Conservation (phyloP, 257 asterid species). For the Nicotiana noctiflora region DNA sequence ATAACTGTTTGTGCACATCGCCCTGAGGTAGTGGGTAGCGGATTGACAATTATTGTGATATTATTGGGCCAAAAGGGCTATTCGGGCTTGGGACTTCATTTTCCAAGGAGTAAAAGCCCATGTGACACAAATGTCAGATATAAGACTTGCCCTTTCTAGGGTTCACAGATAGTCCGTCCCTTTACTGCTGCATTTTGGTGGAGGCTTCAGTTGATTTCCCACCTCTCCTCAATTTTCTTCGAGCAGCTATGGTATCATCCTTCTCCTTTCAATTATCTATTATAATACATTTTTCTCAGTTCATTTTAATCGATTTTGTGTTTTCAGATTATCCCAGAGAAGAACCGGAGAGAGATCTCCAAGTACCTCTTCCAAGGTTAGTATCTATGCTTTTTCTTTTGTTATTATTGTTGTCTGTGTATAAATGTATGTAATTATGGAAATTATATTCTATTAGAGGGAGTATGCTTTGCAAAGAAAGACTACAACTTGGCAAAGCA, state of each 20-base stretch:
- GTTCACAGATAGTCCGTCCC: not conserved
- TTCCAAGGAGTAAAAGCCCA: not conserved
- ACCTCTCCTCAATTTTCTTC: not conserved
- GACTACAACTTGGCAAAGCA: conserved; percentile 80
- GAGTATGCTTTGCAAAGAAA: conserved; percentile 88
- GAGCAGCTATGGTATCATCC: not conserved
- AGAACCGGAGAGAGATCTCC: conserved; percentile 70
- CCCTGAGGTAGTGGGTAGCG: too few relatives aligned
- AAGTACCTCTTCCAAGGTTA: conserved; percentile 68
- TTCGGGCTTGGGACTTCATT: not conserved
- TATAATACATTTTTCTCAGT: not conserved
- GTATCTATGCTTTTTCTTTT: not conserved
- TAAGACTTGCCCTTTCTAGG: not conserved
- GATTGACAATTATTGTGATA: not conserved
- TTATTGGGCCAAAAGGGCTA: not conserved
- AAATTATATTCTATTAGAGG: conserved; percentile 38
- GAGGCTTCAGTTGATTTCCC: not conserved
- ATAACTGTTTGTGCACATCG: too few relatives aligned
- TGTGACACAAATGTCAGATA: not conserved
- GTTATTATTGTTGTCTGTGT: not conserved
- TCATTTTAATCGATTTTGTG: not conserved
- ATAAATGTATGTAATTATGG: not conserved
- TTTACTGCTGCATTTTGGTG: not conserved
- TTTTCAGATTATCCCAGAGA: conserved; percentile 55
- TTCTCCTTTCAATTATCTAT: not conserved